These are phyloP conservation scores for Evernia prunastri DNA, from an alignment of 495 filamentous ascomycete genomes.

Conservation along the genomic window DNA sequence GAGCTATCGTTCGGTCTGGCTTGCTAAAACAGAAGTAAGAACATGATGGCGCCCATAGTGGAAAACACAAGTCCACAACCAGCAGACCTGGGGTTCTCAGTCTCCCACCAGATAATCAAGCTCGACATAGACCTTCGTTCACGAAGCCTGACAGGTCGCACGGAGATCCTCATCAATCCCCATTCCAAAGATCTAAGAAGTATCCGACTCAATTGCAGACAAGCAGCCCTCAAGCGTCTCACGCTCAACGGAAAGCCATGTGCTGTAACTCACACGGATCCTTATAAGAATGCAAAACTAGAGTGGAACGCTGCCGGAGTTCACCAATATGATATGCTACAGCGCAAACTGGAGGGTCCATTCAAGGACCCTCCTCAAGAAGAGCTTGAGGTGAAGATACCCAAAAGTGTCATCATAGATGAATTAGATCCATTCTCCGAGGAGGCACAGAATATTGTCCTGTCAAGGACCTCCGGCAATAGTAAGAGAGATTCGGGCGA, in stretches of 20 bases:
- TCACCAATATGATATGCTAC: constrained; percentile 72
- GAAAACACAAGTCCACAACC: constrained; percentile 17
- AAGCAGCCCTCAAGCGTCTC: constrained; percentile 66
- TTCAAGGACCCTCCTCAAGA: constrained; percentile 52
- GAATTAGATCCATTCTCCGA: constrained; percentile 52
- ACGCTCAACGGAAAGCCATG: constrained; percentile 62
- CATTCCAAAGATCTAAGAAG: constrained; percentile 56
- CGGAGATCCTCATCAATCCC: constrained; percentile 72
- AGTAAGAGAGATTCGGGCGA: constrained; percentile 31
- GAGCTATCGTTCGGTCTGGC: neutral
- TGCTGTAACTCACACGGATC: constrained; percentile 56
- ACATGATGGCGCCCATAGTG: constrained; percentile 15
- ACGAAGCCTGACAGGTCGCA: constrained; percentile 68
- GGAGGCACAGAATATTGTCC: constrained; percentile 41
- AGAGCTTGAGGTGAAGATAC: constrained; percentile 56
- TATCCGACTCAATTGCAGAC: constrained; percentile 79
- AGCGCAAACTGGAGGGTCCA: constrained; percentile 55
- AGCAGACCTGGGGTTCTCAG: constrained; percentile 47
- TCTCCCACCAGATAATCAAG: constrained; percentile 78
- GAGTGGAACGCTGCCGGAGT: constrained; percentile 52
- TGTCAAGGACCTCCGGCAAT: constrained; percentile 21
- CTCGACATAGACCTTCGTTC: constrained; percentile 79
- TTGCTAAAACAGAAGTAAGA: neutral
- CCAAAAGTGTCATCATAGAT: constrained; percentile 60
- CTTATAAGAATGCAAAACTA: constrained; percentile 60